Base-by-base conservation (phyloP, 106 monocot species). In the Phalaenopsis equestris region DNA sequence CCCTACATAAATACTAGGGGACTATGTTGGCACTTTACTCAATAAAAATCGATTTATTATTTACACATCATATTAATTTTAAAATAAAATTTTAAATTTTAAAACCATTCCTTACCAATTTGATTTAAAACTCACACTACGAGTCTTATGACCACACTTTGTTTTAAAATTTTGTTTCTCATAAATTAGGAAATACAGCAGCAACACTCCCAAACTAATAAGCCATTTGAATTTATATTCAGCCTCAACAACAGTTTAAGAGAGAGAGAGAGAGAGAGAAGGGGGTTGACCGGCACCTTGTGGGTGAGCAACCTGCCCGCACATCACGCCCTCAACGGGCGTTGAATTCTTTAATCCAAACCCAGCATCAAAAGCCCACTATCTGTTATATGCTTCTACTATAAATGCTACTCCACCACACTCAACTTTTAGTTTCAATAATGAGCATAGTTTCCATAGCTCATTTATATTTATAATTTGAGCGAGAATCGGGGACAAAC, bases 341-440 rank as follows among this genome's bases (percentile, higher is more conserved):
- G 92, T 90, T 93, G 90, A 93, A 90, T 93, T 90, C 85, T 93
- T 90, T 86, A 93, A 76, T 79, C 17, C 42, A 84, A 86, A 79
- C 84, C 88, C 90, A 82, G 92, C 90, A 18, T 19, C 75, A 56
- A 67, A 47, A 55, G 67, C 81, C 78, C 77, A 42, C 79, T 3
- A 55, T 46, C 67, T 18, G 67, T 7, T 5, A 9, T 2, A 15
- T 80, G 1, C n/a, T 70, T 14, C 39, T 43, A 74, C 39, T 74
- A 74, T 74, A 74, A 74, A 74, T 74, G 74, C 42, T 19, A 43
- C 74, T 15, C 45, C 47, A 21, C 10, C 64, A 41, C 41, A 19
- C 19, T 57, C 61, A 16, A 78, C 6, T 45, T 45, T 45, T 45
- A 43, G 16, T n/a, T 52, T 52, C 3, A 14, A 52, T 52, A 52